Base-by-base conservation (phyloP, 257 asterid species). In the Rauvolfia tetraphylla region DNA sequence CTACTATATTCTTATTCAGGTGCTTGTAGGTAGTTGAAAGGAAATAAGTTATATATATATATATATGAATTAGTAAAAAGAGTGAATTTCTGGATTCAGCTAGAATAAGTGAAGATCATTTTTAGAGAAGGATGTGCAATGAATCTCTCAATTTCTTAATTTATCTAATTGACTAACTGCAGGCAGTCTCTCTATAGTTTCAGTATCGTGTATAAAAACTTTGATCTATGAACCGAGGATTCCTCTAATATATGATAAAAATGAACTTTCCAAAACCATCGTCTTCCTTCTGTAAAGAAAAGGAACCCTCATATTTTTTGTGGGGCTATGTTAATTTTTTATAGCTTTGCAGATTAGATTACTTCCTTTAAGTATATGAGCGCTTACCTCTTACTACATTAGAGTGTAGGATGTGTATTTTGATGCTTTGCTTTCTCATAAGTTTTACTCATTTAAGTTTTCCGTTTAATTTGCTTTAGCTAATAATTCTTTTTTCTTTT, bases 401-500 rank as follows among this genome's bases (percentile, higher is more conserved):
- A 9, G 20, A 31, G 39, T 61, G 39, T 61, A 5, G 39, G 29
- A 65, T 20, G 27, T 34, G 20, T 65, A 65, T 33, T 34, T 65
- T 65, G 71, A 34, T 36, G 3, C 27, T 65, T 65, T 65, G 46
- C 46, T 33, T 15, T 63, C 39, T 15, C 4, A 1, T 49, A 20
- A 20, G 25, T 34, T 65, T 11, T 34, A 17, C 17, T 56, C 15
- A 73, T 15, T 72, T 11, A 65, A 11, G 7, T 36, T 61, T 71
- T 72, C 51, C 41, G 14, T 23, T 49, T 69, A 23, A 57, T 59
- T 59, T 57, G 49, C 34, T 62, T 81, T 49, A 49, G 65, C 75
- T 80, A 69, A 75, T 76, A 11, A 34, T 70, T 76, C 54, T 29
- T 68, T 25, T 36, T 77, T 58, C 7, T 39, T 72, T 76, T 33